Percentiles rank a stretch among this genome's conserved stretches.
These are phyloP conservation scores for Hypoxylon sp. DNA, from an alignment of 2,329 filamentous ascomycete species.

Conservation along the genomic window DNA sequence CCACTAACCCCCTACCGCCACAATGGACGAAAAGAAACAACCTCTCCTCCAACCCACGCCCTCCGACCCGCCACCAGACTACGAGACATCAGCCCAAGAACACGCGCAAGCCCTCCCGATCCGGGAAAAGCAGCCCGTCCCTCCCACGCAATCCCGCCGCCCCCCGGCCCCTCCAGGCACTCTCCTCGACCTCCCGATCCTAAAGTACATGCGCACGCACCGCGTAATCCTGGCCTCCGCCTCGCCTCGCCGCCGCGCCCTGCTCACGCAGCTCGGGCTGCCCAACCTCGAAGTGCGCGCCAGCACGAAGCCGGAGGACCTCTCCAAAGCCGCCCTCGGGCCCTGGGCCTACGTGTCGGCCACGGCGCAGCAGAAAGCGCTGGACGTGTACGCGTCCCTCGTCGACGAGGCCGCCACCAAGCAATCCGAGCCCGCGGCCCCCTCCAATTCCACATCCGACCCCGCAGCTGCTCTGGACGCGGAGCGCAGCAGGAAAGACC, in stretches of 20 bases:
- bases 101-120: constrained; percentile 53
- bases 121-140: constrained; percentile 14
- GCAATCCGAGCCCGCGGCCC: constrained; percentile 47
- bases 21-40: constrained; percentile 47
- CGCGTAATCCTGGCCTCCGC: constrained; percentile 91
- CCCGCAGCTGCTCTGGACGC: constrained; percentile 14
- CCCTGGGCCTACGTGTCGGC: constrained; percentile 93
- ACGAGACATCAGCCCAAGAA: constrained; percentile 60
- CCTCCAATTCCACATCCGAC: constrained; percentile 46
- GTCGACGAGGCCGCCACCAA: constrained; percentile 56
- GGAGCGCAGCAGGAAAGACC: constrained; percentile 68
- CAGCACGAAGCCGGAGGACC: constrained; percentile 86
- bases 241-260: constrained; percentile 85
- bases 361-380: constrained; percentile 87
- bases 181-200: constrained; percentile 83
- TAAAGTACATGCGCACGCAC: constrained; percentile 81
- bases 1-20: constrained; percentile 9
- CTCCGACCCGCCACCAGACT: constrained; percentile 63
- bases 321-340: constrained; percentile 79
- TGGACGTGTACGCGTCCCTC: constrained; percentile 74
- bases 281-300: constrained; percentile 86
- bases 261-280: constrained; percentile 87
- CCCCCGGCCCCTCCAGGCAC: constrained; percentile 53
- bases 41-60: constrained; percentile 41
- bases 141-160: constrained; percentile 15